These are phyloP conservation scores for Rhodamnia argentea DNA, from an alignment of 345 rosid genomes.

Conservation along the genomic window DNA sequence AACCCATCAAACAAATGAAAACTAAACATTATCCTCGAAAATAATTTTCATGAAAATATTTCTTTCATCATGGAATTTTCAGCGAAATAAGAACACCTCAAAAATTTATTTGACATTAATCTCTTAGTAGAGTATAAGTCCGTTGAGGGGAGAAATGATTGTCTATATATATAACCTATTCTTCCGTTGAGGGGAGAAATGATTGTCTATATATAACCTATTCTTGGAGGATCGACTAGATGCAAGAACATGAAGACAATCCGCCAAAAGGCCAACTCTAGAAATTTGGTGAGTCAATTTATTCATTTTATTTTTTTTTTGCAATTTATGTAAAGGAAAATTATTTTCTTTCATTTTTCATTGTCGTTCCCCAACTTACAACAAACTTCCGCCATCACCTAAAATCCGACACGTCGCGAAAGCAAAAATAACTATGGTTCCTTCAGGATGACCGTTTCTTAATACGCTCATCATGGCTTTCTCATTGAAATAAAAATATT, in stretches of 20 bases:
- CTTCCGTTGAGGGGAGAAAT: not conserved
- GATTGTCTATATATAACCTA: not conserved
- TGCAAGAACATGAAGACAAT: not conserved
- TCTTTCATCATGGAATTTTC: not conserved
- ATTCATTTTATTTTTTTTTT: no score
- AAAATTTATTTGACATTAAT: not conserved
- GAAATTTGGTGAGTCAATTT: no score
- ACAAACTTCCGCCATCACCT: not conserved
- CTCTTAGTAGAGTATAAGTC: not conserved
- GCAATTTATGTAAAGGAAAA: not conserved
- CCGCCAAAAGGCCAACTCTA: not conserved
- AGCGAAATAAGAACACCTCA: not conserved
- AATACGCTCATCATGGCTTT: not conserved
- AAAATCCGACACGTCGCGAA: not conserved
- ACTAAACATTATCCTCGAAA: not conserved
- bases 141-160: not conserved
- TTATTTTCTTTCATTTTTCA: not conserved
- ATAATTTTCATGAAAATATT: not conserved
- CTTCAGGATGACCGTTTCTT: not conserved
- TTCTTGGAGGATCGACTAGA: not conserved
- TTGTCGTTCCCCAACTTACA: not conserved
- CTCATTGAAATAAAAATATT: not conserved
- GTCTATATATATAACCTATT: not conserved
- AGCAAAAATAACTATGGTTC: not conserved
- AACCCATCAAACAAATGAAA: not conserved